Evolutionary conservation across 1,284 basidiomycete genomes (phyloP), one percentile per base, ranked within the genome.

Genomic region (Chondrostereum purpureum): DNA sequence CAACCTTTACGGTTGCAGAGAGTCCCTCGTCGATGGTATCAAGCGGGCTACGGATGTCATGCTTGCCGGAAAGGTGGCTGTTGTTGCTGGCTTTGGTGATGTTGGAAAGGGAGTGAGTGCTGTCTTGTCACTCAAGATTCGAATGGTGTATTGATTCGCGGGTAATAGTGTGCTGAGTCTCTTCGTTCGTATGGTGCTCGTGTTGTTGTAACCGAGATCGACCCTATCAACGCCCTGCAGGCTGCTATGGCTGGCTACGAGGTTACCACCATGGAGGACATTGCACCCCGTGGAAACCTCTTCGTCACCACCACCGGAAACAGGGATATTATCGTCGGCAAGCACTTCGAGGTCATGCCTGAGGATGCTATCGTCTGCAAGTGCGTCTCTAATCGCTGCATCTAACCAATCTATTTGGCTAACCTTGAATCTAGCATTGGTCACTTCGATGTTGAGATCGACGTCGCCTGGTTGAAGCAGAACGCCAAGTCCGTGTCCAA

Each of bases 31-130:
- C 56, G 95, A 99, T 67, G 95, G 95, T 64, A 98, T 99, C 78
- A 99, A 99, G 83, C 92, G 95, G 65, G 95, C 95, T 51, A 99
- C 95, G 58, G 95, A 99, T 69, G 92, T 99, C 67, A 99, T 99
- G 95, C 84, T 99, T 65, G 96, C 96, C 59, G 95, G 95, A 50
- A 99, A 99, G 76, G 92, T 98, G 56, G 94, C 94, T 50, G 90
- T 99, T 55, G 95, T 99, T 58, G 95, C 95, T 58, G 95, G 95
- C 52, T 99, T 89, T 69, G 95, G 95, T 76, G 95, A 99, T 63
- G 95, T 99, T 60, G 95, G 95, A 58, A 99, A 99, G 74, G 95
- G 95, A 53, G 91, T 92, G 72, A 60, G 87, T 80, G 8, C 38
- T 48, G 36, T 35, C 44, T 44, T 40, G 21, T 10, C 51, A 10